Conservation (phyloP, 2,329 filamentous ascomycete genomes). For the Juglanconis oblonga region DNA sequence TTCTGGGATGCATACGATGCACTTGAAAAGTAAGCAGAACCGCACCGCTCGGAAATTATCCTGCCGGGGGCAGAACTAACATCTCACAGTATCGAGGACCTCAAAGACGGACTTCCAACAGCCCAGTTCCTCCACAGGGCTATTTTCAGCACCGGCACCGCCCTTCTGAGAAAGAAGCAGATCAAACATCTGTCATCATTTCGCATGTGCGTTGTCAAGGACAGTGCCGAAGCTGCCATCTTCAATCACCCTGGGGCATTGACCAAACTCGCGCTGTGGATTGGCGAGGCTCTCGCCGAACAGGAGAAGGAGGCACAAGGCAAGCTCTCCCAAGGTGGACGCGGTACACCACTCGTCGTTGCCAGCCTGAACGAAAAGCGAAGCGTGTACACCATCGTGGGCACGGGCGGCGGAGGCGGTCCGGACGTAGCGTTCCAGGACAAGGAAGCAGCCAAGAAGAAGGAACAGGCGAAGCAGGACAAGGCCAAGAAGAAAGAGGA, state of each 20-base stretch:
- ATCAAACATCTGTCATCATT: slow-evolving; percentile 91
- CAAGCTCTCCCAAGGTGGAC: slow-evolving; percentile 63
- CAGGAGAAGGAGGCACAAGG: slow-evolving; percentile 78
- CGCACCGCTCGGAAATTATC: slow-evolving; percentile 41
- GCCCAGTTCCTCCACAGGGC: slow-evolving; percentile 89
- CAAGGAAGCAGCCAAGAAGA: slow-evolving; percentile 62
- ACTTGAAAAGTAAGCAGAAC: slow-evolving; percentile 57
- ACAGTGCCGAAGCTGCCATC: slow-evolving; percentile 84
- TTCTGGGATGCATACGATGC: slow-evolving; percentile 75
- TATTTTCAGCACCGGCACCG: slow-evolving; percentile 89
- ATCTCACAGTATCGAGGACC: slow-evolving; percentile 64
- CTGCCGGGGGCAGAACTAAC: slow-evolving; percentile 29
- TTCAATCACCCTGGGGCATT: slow-evolving; percentile 92
- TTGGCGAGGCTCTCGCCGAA: slow-evolving; percentile 86
- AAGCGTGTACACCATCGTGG: slow-evolving; percentile 88
- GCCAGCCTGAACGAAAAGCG: slow-evolving; percentile 84
- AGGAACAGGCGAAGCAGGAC: slow-evolving; percentile 58
- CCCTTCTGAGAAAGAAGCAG: slow-evolving; percentile 87
- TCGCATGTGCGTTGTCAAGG: slow-evolving; percentile 92
- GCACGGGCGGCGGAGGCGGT: slow-evolving; percentile 82
- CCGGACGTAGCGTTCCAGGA: slow-evolving; percentile 69
- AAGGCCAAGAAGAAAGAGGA: slow-evolving; percentile 63
- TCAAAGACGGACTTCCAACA: slow-evolving; percentile 73
- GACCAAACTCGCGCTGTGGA: slow-evolving; percentile 91
- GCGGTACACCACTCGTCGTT: slow-evolving; percentile 83